phyloP scores from a whole-genome alignment of 805 yeast species.

The Ogataea henricii region DNA sequence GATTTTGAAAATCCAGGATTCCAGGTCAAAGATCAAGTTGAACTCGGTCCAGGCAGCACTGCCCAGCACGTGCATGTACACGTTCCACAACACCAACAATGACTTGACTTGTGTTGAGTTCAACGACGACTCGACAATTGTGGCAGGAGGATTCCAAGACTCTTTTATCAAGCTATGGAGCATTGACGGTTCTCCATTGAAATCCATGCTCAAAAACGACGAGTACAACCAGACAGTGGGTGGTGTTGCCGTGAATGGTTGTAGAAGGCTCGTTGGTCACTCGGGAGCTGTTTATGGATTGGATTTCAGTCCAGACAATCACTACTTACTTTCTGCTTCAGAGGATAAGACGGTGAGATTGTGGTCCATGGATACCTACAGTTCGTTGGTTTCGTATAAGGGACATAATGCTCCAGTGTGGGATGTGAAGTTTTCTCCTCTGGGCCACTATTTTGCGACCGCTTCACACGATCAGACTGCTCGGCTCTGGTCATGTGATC shows the following conservation, averaged over 20 bases:
- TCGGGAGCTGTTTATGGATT: slow-evolving; percentile 92
- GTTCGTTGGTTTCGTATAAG: slow-evolving; percentile 88
- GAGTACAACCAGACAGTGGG: slow-evolving; percentile 41
- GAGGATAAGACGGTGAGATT: slow-evolving; percentile 91
- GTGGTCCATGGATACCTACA: slow-evolving; percentile 92
- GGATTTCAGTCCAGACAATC: slow-evolving; percentile 87
- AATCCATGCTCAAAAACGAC: slow-evolving; percentile 59
- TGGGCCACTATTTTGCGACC: slow-evolving; percentile 97
- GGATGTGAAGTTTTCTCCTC: slow-evolving; percentile 94
- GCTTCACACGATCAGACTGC: slow-evolving; percentile 98
- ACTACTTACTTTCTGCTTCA: slow-evolving; percentile 75
- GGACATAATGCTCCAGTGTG: slow-evolving; percentile 97
- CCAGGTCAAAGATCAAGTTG: slow-evolving; percentile 70
- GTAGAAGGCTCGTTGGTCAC: slow-evolving; percentile 77
- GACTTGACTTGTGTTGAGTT: slow-evolving; percentile 85
- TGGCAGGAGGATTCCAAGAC: slow-evolving; percentile 95
- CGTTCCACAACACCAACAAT: slow-evolving; percentile 92
- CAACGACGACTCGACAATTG: slow-evolving; percentile 81
- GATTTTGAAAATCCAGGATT: slow-evolving; percentile 77
- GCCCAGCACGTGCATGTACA: slow-evolving; percentile 97
- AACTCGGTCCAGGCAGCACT: slow-evolving; percentile 74
- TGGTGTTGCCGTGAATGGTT: slow-evolving; percentile 33
- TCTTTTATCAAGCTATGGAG: slow-evolving; percentile 91
- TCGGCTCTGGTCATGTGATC: slow-evolving; percentile 96
- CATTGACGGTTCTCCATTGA: slow-evolving; percentile 84